Evolutionary conservation across 805 yeast genomes (phyloP), one percentile per base, ranked within the genome.

Genomic region (Candida fluviatilis): DNA sequence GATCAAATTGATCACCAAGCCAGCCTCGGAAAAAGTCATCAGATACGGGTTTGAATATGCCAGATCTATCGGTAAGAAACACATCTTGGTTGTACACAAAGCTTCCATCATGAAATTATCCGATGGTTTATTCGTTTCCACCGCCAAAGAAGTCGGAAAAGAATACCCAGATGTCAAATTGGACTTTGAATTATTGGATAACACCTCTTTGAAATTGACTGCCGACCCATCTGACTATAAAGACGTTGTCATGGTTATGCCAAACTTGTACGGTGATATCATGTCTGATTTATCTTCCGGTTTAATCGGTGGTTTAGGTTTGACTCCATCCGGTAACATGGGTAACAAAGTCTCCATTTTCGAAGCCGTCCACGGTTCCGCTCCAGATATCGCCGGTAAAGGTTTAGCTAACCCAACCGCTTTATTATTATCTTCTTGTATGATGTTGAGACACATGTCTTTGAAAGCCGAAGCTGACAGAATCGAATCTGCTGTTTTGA

Each of bases 361-460:
- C 66, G 99, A 93, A 80, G 99, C 99, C 49, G 99, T 93, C 60
- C 99, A 93, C 69, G 99, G 99, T 66, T 90, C 98, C 42, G 99
- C 99, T 48, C 99, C 99, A 55, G 99, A 93, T 67, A 93, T 93
- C 60, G 98, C 98, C 47, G 99, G 99, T 62, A 88, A 93, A 78
- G 95, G 95, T 63, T 80, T 87, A 64, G 99, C 99, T 49, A 93
- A 93, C 81, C 99, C 99, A 73, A 93, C 99, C 45, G 99, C 99
- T 41, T 71, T 93, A 62, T 76, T 93, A 64, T 78, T 93, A 62
- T 88, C 96, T 36, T 91, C 98, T 33, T 88, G 90, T 62, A 93
- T 93, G 97, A 91, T 93, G 98, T 83, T 93, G 77, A 85, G 95
- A 75, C 99, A 93, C 78, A 91, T 93, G 98, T 82, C 87, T 38